These are phyloP conservation scores for Pisolithus marmoratus DNA, from an alignment of 768 basidiomycete species.

Conservation along the genomic window DNA sequence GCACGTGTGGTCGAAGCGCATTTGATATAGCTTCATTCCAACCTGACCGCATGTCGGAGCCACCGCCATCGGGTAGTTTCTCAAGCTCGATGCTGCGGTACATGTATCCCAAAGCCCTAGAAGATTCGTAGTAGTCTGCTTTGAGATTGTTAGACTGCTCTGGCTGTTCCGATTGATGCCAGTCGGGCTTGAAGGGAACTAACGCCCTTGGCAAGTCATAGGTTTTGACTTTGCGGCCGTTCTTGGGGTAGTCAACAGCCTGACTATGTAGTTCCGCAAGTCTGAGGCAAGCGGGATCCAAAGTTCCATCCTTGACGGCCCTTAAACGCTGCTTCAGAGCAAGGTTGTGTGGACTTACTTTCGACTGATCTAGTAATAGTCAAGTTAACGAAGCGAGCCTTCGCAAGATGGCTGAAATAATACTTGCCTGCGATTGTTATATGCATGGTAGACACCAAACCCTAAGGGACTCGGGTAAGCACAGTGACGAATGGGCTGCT, in stretches of 20 bases:
- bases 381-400: not conserved
- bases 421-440: constrained; percentile 63
- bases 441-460: constrained; percentile 62
- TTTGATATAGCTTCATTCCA: constrained; percentile 29
- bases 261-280: constrained; percentile 54
- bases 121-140: constrained; percentile 68
- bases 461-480: constrained; percentile 33
- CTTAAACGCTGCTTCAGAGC: not conserved
- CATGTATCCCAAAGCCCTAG: constrained; percentile 63
- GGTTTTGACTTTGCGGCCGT: constrained; percentile 60
- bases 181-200: constrained; percentile 72
- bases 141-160: constrained; percentile 32
- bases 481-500: not conserved
- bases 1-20: constrained; percentile 17
- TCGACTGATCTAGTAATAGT: constrained; percentile 61
- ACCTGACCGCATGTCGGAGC: constrained; percentile 8
- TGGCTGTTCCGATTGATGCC: constrained; percentile 62
- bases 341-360: constrained; percentile 31
- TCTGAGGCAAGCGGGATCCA: constrained; percentile 48
- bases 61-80: constrained; percentile 20
- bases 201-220: constrained; percentile 46
- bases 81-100: constrained; percentile 56
- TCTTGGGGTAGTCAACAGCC: constrained; percentile 81
- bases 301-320: constrained; percentile 49
- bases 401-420: not conserved